These are phyloP conservation scores for Metschnikowia lachancei DNA, from an alignment of 805 yeast species.

Conservation along the genomic window DNA sequence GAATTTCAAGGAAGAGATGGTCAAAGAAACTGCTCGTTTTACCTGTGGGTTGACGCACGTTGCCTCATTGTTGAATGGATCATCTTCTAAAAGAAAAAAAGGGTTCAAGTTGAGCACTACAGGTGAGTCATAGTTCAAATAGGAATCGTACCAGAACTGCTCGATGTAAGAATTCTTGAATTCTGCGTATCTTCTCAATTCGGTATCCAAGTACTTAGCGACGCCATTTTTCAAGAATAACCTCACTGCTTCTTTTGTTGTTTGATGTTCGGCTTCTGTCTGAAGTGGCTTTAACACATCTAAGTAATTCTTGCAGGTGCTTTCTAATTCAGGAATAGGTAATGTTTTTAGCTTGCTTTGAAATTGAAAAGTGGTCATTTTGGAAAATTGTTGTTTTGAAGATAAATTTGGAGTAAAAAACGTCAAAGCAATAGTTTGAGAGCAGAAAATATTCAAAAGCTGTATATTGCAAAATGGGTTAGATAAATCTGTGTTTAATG, in stretches of 20 bases:
- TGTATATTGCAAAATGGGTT: not conserved
- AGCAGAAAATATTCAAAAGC: not conserved
- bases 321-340: conserved; percentile 75
- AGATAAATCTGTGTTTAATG: not conserved
- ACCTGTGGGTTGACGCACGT: conserved; percentile 54
- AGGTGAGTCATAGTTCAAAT: conserved; percentile 80
- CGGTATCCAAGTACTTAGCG: conserved; percentile 60
- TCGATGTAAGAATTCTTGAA: conserved; percentile 79
- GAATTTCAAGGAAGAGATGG: conserved; percentile 74
- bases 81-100: conserved; percentile 85
- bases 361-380: conserved; percentile 46
- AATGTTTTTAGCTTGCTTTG: conserved; percentile 61
- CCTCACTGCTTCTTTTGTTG: conserved; percentile 57
- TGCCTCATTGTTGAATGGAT: conserved; percentile 68
- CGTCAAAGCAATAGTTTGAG: not conserved
- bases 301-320: conserved; percentile 66
- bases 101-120: conserved; percentile 93
- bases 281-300: conserved; percentile 76
- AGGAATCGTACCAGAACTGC: conserved; percentile 93
- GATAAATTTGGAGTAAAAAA: not conserved
- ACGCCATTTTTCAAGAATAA: conserved; percentile 49
- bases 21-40: conserved; percentile 75
- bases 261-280: conserved; percentile 64
- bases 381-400: not conserved
- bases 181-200: conserved; percentile 58